These are phyloP conservation scores for Blastobotrys terrestris DNA, from an alignment of 805 yeast species.

Conservation along the genomic window DNA sequence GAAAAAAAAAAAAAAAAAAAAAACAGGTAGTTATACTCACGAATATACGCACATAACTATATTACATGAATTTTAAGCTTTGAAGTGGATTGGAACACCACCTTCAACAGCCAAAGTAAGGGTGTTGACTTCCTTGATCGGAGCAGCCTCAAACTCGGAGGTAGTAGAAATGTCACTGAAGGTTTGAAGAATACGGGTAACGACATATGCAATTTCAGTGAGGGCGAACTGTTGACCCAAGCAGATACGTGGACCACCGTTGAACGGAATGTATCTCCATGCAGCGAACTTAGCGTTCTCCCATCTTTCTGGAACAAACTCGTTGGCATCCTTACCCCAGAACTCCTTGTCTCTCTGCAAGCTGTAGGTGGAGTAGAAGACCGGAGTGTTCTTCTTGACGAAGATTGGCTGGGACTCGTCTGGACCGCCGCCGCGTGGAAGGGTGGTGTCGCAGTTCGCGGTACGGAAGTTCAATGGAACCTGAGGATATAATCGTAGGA, in stretches of 20 bases:
- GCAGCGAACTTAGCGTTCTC: slow-evolving; percentile 18
- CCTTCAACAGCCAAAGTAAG: not conserved
- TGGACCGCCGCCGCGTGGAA: slow-evolving; percentile 47
- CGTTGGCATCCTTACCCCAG: slow-evolving; percentile 41
- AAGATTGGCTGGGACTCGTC: slow-evolving; percentile 34
- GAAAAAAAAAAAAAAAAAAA: no score
- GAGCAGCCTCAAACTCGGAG: not conserved
- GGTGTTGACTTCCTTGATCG: not conserved
- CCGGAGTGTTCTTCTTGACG: slow-evolving; percentile 36
- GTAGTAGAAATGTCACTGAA: slow-evolving; percentile 22
- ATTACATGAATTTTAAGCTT: not conserved
- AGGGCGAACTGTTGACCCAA: slow-evolving; percentile 45
- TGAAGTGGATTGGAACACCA: slow-evolving; percentile 25
- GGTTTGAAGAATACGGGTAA: slow-evolving; percentile 34
- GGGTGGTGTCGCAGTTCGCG: slow-evolving; percentile 37
- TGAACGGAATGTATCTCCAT: slow-evolving; percentile 41
- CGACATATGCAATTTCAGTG: slow-evolving; percentile 39
- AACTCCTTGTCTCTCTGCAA: slow-evolving; percentile 36
- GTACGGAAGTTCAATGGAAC: slow-evolving; percentile 42
- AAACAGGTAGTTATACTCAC: no score
- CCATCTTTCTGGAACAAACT: slow-evolving; percentile 46
- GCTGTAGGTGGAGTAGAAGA: slow-evolving; percentile 33
- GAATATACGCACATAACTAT: not conserved
- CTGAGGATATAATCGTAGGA: slow-evolving; percentile 41
- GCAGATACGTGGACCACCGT: slow-evolving; percentile 45